A percentile compares a stretch with the other conserved stretches of the same genome.
These are phyloP conservation scores for Peterozyma xylosa DNA, from an alignment of 805 yeast genomes.

Conservation along the genomic window DNA sequence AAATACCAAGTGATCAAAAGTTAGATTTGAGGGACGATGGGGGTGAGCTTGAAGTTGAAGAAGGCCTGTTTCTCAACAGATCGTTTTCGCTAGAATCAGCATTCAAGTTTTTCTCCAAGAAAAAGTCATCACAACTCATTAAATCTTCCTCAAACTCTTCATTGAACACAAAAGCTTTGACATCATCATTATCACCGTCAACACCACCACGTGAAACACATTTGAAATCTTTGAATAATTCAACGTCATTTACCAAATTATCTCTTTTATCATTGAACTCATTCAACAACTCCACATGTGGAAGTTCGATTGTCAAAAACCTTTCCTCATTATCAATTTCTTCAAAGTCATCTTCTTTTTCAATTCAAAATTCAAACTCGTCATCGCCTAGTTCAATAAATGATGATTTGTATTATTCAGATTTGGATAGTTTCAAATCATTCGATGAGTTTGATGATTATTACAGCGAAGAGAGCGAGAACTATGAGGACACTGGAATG, in stretches of 20 bases:
- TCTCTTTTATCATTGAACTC: constrained; percentile 16
- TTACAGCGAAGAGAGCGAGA: no score
- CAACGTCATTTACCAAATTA: neutral
- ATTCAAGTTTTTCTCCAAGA: constrained; percentile 5
- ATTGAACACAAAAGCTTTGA: neutral
- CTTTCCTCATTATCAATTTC: constrained; percentile 12
- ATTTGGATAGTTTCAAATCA: constrained; percentile 11
- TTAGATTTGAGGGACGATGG: neutral
- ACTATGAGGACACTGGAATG: no score
- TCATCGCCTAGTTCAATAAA: constrained; percentile 14
- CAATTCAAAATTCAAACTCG: constrained; percentile 19
- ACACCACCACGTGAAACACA: constrained; percentile 4
- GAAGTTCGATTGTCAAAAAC: constrained; percentile 4
- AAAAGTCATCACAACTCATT: neutral
- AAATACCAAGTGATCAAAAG: neutral
- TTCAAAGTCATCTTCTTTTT: constrained; percentile 20
- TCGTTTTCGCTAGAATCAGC: constrained; percentile 4
- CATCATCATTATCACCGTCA: constrained; percentile 8
- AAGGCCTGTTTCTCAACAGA: neutral
- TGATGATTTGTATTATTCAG: constrained; percentile 1
- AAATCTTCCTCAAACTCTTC: neutral
- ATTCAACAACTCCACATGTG: constrained; percentile 1
- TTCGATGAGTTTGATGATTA: constrained; percentile 1
- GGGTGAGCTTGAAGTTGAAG: neutral
- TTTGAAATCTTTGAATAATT: neutral